Base-by-base conservation (phyloP, 805 yeast species). In the Yamadazyma philogaea region DNA sequence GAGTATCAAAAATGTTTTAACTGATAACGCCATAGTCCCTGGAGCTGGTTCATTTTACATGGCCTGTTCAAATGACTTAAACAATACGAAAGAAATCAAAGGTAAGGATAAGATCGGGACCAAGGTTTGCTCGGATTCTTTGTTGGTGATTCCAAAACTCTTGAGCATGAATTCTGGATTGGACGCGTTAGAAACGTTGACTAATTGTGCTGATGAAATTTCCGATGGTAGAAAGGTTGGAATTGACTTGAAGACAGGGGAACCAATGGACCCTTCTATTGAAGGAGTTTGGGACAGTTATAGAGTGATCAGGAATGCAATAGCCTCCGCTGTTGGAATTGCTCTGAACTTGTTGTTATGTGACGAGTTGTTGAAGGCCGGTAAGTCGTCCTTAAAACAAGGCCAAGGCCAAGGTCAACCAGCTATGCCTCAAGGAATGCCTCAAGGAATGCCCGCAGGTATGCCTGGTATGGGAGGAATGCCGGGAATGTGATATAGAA, bases 251-350 rank as follows among this genome's bases (percentile, higher is more conserved):
- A 79, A 78, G 47, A 77, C 91, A 8, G 99, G 99, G 30, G 96
- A 90, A 60, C 93, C 97, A 38, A 82, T 91, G 78, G 97, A 91
- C 59, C 97, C 99, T 37, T 77, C 87, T 6, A 77, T 86, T 41
- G 96, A 87, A 60, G 99, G 99, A 47, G 80, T 93, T 45, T 93
- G 96, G 95, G 99, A 93, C 66, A 86, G 96, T 19, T 93, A 79
- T 71, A 75, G 99, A 52, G 99, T 93, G 30, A 70, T 93, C 46
- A 81, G 99, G 70, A 93, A 93, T 62, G 96, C 96, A 7, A 73
- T 93, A 41, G 81, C 89, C 39, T 82, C 95, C 35, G 96, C 98
- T 30, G 84, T 95, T 1, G 96, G 96, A 41, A 93, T 93, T 56
- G 91, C 99, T 1, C 82, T 93, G 49, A 93, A 93, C 61, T 70